Percentiles rank a stretch among this genome's conserved stretches.
phyloP scores from a whole-genome alignment of 2,329 filamentous ascomycete species.

The Alternaria sp. region DNA sequence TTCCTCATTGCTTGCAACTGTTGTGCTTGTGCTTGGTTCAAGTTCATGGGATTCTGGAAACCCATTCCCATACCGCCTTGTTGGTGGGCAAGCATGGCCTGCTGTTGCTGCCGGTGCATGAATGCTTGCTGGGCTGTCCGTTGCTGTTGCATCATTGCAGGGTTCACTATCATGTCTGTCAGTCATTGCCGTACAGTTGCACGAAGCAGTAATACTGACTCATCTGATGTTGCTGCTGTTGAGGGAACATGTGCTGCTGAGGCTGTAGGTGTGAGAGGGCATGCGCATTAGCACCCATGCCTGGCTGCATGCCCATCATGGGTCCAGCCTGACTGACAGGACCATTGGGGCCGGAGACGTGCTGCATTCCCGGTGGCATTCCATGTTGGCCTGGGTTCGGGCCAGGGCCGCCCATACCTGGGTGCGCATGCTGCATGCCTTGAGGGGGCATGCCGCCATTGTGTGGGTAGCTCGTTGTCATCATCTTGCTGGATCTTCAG shows the following conservation, averaged over 20 bases:
- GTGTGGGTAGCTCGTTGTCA: conserved; percentile 72
- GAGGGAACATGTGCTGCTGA: conserved; percentile 65
- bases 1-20: conserved; percentile 41
- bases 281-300: conserved; percentile 70
- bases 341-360: conserved; percentile 74
- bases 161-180: conserved; percentile 46
- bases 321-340: conserved; percentile 74
- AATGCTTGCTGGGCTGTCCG: conserved; percentile 57
- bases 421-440: conserved; percentile 71
- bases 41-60: conserved; percentile 64
- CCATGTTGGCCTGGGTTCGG: conserved; percentile 74
- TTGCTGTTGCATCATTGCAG: conserved; percentile 54
- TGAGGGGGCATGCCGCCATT: conserved; percentile 78
- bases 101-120: conserved; percentile 62
- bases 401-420: conserved; percentile 69
- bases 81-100: conserved; percentile 63
- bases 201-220: conserved; percentile 42
- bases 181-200: conserved; percentile 7
- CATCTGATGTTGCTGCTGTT: conserved; percentile 53
- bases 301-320: conserved; percentile 82
- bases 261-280: conserved; percentile 77
- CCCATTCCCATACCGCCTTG: conserved; percentile 61
- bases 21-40: conserved; percentile 52
- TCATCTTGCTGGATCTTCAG: conserved; percentile 63
- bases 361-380: conserved; percentile 74